Conservation (phyloP, 139 green algal species). For the Penium margaritaceum region DNA sequence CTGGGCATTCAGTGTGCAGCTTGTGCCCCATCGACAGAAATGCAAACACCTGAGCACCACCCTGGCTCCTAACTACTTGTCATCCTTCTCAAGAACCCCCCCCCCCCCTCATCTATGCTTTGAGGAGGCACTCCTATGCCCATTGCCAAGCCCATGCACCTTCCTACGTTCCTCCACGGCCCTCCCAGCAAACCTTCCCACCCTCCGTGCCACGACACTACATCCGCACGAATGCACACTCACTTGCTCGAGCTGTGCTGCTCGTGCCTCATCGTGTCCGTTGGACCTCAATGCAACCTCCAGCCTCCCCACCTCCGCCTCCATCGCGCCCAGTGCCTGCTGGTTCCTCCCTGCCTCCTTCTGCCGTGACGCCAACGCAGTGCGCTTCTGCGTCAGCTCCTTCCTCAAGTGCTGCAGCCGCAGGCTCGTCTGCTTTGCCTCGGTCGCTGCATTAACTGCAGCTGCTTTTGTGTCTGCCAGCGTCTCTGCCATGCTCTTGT, state of each 20-base stretch:
- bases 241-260: background rate
- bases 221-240: too few relatives aligned
- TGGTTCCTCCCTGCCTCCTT: slow-evolving; percentile 56
- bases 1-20: too few relatives aligned
- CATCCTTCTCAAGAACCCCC: too few relatives aligned
- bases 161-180: too few relatives aligned
- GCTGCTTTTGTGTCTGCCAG: slow-evolving; percentile 30
- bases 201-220: too few relatives aligned
- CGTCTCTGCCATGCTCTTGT: slow-evolving; percentile 44
- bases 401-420: slow-evolving; percentile 70
- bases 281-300: background rate
- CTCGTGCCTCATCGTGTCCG: background rate
- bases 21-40: too few relatives aligned
- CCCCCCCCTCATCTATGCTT: too few relatives aligned
- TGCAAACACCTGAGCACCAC: too few relatives aligned
- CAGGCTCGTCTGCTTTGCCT: slow-evolving; percentile 61
- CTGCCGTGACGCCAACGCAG: slow-evolving; percentile 64
- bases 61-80: too few relatives aligned
- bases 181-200: too few relatives aligned
- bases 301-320: background rate
- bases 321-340: slow-evolving; percentile 52
- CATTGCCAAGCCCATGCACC: too few relatives aligned
- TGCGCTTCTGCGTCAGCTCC: slow-evolving; percentile 66
- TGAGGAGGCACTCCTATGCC: too few relatives aligned
- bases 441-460: slow-evolving; percentile 44